These are phyloP conservation scores for Penicillium sclerotiorum DNA, from an alignment of 2,329 filamentous ascomycete species.

Conservation along the genomic window DNA sequence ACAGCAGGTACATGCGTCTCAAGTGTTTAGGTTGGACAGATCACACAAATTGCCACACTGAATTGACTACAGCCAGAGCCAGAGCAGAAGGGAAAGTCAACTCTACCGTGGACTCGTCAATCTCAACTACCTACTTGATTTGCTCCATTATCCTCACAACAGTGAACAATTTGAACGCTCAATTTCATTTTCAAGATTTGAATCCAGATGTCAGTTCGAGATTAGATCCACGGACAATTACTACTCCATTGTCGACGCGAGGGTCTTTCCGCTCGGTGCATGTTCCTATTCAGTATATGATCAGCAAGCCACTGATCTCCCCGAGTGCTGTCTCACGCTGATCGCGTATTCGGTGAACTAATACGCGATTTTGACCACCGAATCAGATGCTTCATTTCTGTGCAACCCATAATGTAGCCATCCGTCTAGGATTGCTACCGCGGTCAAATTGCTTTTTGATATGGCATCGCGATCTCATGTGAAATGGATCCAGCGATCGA, in stretches of 20 bases:
- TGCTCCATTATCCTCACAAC: too few species aligned
- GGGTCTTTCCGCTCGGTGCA: neutral
- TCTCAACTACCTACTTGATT: too few species aligned
- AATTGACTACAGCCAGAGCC: too few species aligned
- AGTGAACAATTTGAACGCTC: neutral
- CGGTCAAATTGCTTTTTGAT: neutral
- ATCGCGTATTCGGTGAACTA: conserved; percentile 3
- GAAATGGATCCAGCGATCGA: neutral
- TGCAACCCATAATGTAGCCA: neutral
- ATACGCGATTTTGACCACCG: neutral
- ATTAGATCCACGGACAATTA: neutral
- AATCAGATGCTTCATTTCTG: neutral
- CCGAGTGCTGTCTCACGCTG: neutral
- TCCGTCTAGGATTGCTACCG: neutral
- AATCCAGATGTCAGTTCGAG: too few species aligned
- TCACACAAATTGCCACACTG: too few species aligned
- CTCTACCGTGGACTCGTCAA: too few species aligned
- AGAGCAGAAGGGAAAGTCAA: too few species aligned
- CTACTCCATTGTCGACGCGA: neutral
- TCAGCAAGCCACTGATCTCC: conserved; percentile 1
- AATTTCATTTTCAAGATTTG: neutral
- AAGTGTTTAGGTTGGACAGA: too few species aligned
- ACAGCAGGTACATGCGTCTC: too few species aligned
- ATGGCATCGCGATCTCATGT: neutral
- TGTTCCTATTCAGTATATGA: neutral